phyloP scores from a whole-genome alignment of 2,329 filamentous ascomycete genomes.

The Chaetomiaceae sp. region DNA sequence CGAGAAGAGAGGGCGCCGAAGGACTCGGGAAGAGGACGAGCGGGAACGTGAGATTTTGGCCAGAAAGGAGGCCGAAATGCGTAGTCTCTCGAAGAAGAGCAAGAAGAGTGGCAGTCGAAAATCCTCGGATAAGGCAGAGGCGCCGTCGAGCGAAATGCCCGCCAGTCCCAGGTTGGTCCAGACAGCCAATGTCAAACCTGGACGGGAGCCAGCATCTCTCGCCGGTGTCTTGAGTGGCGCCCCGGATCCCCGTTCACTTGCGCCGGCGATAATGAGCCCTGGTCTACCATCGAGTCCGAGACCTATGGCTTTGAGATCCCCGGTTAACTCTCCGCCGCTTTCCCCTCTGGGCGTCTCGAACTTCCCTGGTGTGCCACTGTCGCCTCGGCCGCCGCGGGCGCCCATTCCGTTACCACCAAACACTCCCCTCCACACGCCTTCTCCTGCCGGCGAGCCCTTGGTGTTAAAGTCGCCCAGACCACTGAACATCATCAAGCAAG shows the following conservation, averaged over 20 bases:
- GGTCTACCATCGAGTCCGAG: constrained; percentile 58
- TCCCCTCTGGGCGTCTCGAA: constrained; percentile 54
- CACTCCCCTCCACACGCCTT: constrained; percentile 60
- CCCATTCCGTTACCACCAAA: constrained; percentile 68
- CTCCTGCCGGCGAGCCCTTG: constrained; percentile 39
- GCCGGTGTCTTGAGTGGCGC: constrained; percentile 47
- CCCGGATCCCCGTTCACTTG: constrained; percentile 24
- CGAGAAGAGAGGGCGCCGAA: constrained; percentile 67
- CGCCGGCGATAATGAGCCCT: constrained; percentile 50
- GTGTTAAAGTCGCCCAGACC: constrained; percentile 40
- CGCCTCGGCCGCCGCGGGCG: constrained; percentile 69
- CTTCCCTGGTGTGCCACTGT: constrained; percentile 41
- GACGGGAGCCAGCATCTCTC: constrained; percentile 44
- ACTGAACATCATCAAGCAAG: constrained; percentile 37
- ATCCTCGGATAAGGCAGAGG: constrained; percentile 40
- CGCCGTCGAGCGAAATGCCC: constrained; percentile 34
- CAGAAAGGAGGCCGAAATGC: constrained; percentile 61
- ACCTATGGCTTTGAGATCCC: constrained; percentile 49
- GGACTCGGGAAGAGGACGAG: constrained; percentile 86
- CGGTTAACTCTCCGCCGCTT: constrained; percentile 60
- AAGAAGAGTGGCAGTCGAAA: constrained; percentile 51
- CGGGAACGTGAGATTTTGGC: constrained; percentile 67
- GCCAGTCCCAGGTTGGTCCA: constrained; percentile 36
- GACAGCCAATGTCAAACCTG: constrained; percentile 31
- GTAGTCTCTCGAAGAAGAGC: constrained; percentile 71